Percentiles rank a stretch among this genome's conserved stretches.
Evolutionary conservation across 78 protist genomes (phyloP).

Genomic region (Isochrysis galbana): DNA sequence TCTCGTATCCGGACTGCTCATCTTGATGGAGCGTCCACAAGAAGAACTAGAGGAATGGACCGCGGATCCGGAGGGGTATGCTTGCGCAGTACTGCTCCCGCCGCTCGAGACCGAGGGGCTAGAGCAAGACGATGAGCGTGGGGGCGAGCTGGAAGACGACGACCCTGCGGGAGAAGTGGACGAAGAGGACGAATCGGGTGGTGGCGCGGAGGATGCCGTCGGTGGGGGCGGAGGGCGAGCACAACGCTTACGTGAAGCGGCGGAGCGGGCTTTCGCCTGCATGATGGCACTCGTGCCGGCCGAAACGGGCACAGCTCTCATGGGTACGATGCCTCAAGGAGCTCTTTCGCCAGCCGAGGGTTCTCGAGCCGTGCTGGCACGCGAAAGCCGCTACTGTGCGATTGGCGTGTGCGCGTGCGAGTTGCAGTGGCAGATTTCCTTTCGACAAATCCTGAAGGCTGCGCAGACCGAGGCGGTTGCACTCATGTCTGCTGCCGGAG

Average conservation of each 20-base stretch:
- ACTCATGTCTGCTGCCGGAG: not conserved
- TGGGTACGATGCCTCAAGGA: not conserved
- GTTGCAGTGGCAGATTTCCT: not conserved
- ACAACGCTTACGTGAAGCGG: not conserved
- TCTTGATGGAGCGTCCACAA: not conserved
- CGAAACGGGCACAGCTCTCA: not conserved
- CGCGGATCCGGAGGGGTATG: not conserved
- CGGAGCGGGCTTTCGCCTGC: not conserved
- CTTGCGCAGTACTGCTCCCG: not conserved
- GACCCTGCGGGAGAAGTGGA: not conserved
- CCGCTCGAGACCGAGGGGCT: not conserved
- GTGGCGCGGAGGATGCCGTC: not conserved
- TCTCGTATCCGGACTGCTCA: too few relatives aligned
- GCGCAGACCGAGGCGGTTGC: not conserved
- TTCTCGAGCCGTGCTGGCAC: not conserved
- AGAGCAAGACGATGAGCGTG: not conserved
- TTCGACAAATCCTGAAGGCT: not conserved
- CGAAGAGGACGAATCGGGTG: not conserved
- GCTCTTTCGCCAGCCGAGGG: not conserved
- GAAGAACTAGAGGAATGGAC: not conserved
- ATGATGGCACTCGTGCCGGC: not conserved
- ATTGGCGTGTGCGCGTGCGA: not conserved
- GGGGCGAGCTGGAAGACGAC: not conserved
- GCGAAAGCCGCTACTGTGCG: not conserved
- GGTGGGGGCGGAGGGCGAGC: constrained; percentile 7